phyloP scores from a whole-genome alignment of 2,329 filamentous ascomycete species.

The Fusarium nygamai region DNA sequence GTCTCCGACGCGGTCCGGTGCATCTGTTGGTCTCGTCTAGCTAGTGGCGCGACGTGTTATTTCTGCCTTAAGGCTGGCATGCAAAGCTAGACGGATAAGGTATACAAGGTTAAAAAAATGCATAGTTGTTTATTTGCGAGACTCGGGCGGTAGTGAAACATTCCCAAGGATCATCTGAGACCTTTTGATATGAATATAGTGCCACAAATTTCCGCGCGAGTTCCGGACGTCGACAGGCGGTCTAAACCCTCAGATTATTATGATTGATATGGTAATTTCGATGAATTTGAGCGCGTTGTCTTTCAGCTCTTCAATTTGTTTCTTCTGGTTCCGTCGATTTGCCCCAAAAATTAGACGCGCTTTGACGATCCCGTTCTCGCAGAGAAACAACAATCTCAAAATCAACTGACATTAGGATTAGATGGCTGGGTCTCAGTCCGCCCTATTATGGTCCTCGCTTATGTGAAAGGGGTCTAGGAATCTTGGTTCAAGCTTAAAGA shows the following conservation, averaged over 20 bases:
- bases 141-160: slow-evolving; percentile 4
- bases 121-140: slow-evolving; percentile 15
- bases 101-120: slow-evolving; percentile 30
- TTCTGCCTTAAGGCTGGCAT: neutral
- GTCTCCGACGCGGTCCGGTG: neutral
- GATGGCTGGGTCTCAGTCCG: neutral
- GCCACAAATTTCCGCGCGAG: neutral
- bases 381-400: neutral
- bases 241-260: too few species aligned
- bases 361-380: neutral
- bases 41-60: neutral
- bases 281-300: neutral
- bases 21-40: neutral
- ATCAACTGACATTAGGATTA: neutral
- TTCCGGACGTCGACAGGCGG: neutral
- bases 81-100: neutral
- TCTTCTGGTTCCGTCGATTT: neutral
- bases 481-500: neutral
- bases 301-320: neutral
- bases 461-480: neutral
- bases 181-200: neutral
- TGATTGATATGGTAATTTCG: neutral
- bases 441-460: neutral
- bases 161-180: neutral
- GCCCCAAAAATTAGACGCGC: neutral